Base-by-base conservation (phyloP, 2,329 filamentous ascomycete genomes). In the Calonectria crousiana region DNA sequence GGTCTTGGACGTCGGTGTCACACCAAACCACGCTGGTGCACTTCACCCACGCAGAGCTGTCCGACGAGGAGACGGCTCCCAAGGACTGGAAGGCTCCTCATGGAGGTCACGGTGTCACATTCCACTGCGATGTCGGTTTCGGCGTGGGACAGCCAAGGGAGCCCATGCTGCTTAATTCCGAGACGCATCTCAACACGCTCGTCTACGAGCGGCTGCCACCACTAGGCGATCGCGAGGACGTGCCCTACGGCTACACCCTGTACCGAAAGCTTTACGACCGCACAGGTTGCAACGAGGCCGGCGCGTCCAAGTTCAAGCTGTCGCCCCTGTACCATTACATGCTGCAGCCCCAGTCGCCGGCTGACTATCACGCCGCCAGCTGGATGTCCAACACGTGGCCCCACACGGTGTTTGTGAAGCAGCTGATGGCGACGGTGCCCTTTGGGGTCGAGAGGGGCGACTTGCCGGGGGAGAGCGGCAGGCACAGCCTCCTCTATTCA, bases 121-220 rank as follows among this genome's bases (percentile, higher is more conserved):
- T 58, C 9, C 66, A 58, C 38, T 68, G 66, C 66, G 66, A 68
- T 60, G 66, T 68, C 18, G 66, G 51, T 5, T 68, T 68, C 14
- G 66, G 66, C 1, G 66, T 32, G 6, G 66, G 66, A 28, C 66
- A 68, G n/a, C 66, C 66, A 10, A 23, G 66, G 56, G 66, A 68
- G 16, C 66, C 66, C 11, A 60, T 68, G 11, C 34, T 68, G 51
- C 51, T 68, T 11, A 28, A 34, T 18, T 44, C 66, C 51, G 66
- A 68, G 34, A 68, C 66, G 5, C 52, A 53, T 26, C 36, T 8
- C 38, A 68, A 11, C 66, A 30, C 20, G 28, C 66, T 36, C 18
- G 23, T 34, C 28, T 58, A 58, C 28, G 66, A 68, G 16, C 52
- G 66, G 13, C 52, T 68, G 13, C 66, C 66, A 8, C 66, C 66